These are phyloP conservation scores for Penicillium coffeae DNA, from an alignment of 495 filamentous ascomycete species.

Conservation along the genomic window DNA sequence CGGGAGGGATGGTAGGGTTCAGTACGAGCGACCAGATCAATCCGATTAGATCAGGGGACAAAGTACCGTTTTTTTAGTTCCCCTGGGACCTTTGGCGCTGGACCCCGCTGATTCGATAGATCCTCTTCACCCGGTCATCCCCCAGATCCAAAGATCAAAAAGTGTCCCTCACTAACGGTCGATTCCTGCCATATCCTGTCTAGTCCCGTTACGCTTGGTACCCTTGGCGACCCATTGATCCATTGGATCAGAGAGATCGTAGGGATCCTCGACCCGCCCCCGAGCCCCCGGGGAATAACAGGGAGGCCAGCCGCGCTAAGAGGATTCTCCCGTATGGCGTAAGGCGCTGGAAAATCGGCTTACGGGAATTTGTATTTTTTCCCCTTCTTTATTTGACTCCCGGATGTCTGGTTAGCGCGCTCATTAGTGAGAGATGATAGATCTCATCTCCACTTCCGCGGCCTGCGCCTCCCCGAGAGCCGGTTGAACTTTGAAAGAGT, in stretches of 20 bases:
- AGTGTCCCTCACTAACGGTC: neutral
- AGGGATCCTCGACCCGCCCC: no score
- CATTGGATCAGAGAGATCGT: no score
- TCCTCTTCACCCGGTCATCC: slow-evolving; percentile 2
- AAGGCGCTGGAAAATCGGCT: slow-evolving; percentile 38
- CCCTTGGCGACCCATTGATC: slow-evolving; percentile 16
- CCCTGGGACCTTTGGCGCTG: no score
- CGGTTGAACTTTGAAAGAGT: slow-evolving; percentile 1
- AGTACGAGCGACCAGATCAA: neutral
- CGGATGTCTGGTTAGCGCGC: slow-evolving; percentile 41
- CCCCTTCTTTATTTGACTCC: slow-evolving; percentile 14
- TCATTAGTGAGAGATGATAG: slow-evolving; percentile 45
- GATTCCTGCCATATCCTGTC: slow-evolving; percentile 13
- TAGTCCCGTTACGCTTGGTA: slow-evolving; percentile 18
- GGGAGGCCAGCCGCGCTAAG: slow-evolving; percentile 32
- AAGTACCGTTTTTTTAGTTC: slow-evolving; percentile 1
- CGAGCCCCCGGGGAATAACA: slow-evolving; percentile 39
- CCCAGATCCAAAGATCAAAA: neutral
- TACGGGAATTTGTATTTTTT: slow-evolving; percentile 8
- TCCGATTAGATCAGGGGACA: slow-evolving; percentile 12
- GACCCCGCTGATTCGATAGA: slow-evolving; percentile 15
- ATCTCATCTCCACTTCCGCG: slow-evolving; percentile 32
- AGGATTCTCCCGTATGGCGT: slow-evolving; percentile 20
- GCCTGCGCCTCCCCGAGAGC: slow-evolving; percentile 20
- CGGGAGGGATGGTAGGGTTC: slow-evolving; percentile 1